Percentiles rank a stretch among this genome's conserved stretches.
Conservation (phyloP, 2,329 filamentous ascomycete genomes). For the Colletotrichum camelliae region DNA sequence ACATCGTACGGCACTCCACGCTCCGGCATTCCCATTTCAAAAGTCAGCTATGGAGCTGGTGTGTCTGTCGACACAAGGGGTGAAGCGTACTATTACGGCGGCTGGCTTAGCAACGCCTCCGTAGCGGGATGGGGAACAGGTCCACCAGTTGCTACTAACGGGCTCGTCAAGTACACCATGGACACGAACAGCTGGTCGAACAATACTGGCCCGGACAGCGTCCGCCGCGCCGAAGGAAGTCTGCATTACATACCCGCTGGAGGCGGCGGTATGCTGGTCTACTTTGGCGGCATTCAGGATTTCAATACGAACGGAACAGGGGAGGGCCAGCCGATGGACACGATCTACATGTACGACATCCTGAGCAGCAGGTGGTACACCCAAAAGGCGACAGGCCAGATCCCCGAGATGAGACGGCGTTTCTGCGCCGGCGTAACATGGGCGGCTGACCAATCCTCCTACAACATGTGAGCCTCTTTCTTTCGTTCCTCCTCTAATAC, state of each 20-base stretch:
- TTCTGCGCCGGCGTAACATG: conserved; percentile 68
- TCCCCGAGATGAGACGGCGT: conserved; percentile 57
- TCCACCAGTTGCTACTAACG: conserved; percentile 50
- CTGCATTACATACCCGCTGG: conserved; percentile 66
- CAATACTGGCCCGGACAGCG: conserved; percentile 56
- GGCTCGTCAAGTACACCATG: conserved; percentile 64
- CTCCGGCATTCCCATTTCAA: conserved; percentile 38
- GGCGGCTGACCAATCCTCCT: conserved; percentile 63
- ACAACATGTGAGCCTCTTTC: conserved; percentile 62
- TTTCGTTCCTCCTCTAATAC: background rate
- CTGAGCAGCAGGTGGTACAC: conserved; percentile 64
- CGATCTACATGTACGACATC: conserved; percentile 66
- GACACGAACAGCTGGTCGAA: conserved; percentile 56
- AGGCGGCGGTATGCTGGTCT: conserved; percentile 63
- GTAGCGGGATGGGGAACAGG: conserved; percentile 54
- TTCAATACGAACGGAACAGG: conserved; percentile 50
- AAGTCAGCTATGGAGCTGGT: conserved; percentile 63
- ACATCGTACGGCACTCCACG: conserved; percentile 46
- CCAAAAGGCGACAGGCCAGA: conserved; percentile 59
- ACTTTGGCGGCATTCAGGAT: conserved; percentile 65
- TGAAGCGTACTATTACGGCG: conserved; percentile 67
- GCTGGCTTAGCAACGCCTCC: conserved; percentile 63
- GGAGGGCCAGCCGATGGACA: conserved; percentile 49
- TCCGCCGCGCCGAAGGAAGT: conserved; percentile 62
- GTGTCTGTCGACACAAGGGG: conserved; percentile 58